Evolutionary conservation across 176 grass and related monocot genomes (phyloP).

Genomic region (Musa acuminata): DNA sequence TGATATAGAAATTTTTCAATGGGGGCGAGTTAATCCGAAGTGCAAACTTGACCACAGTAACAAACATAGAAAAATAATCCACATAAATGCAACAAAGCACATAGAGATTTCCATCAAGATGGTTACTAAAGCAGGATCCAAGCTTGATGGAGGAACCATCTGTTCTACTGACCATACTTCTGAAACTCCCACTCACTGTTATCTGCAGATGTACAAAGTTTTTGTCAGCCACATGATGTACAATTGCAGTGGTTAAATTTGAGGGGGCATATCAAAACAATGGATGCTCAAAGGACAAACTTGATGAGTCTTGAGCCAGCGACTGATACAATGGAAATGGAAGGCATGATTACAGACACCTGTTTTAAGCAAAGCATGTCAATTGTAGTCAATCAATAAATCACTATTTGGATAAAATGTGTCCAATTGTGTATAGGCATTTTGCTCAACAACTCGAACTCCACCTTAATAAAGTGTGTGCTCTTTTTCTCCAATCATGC

Average conservation of each 20-base stretch:
- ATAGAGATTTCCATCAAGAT: neutral
- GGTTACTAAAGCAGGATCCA: neutral
- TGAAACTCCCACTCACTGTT: constrained; percentile 99
- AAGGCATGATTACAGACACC: constrained; percentile 99
- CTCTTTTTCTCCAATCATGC: too few relatives aligned
- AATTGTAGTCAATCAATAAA: too few relatives aligned
- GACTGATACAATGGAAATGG: constrained; percentile 97
- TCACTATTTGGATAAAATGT: too few relatives aligned
- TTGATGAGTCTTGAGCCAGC: too few relatives aligned
- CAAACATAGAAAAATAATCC: too few relatives aligned
- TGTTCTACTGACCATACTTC: constrained; percentile 81
- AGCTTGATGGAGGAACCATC: neutral
- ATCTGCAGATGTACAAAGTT: constrained; percentile 39
- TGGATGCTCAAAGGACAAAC: too few relatives aligned
- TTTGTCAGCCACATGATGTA: neutral
- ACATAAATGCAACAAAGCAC: neutral
- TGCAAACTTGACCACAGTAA: too few relatives aligned
- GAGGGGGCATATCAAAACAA: neutral
- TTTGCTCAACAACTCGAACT: too few relatives aligned
- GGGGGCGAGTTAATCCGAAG: neutral
- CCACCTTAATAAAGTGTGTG: too few relatives aligned
- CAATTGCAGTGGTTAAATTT: neutral
- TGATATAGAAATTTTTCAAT: neutral
- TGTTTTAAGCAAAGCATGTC: constrained; percentile 18
- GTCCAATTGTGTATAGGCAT: too few relatives aligned